A percentile compares a stretch with the other conserved stretches of the same genome.
phyloP scores from a whole-genome alignment of 202 grass and related monocot genomes.

The Panicum hallii region DNA sequence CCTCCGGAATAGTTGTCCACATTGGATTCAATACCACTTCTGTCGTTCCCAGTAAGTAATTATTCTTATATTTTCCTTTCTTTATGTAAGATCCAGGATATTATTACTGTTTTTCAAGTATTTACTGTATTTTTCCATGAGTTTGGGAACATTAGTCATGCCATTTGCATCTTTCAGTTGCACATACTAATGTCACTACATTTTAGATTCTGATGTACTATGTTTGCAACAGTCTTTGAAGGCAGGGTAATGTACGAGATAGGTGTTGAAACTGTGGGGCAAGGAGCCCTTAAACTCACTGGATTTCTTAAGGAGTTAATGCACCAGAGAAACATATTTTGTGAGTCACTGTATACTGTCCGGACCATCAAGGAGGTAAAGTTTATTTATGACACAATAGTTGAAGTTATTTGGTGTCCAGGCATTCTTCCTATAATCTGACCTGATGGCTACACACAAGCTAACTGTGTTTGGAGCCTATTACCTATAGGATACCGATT shows the following conservation, averaged over 20 bases:
- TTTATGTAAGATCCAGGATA: neutral
- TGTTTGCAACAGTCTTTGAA: conserved; percentile 69
- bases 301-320: conserved; percentile 90
- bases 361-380: conserved; percentile 93
- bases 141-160: neutral
- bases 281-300: conserved; percentile 90
- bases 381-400: neutral
- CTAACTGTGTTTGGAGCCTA: conserved; percentile 22
- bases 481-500: neutral
- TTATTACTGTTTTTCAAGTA: conserved; percentile 17
- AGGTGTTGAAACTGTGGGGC: conserved; percentile 85
- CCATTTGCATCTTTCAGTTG: conserved; percentile 23
- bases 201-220: conserved; percentile 40
- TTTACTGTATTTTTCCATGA: neutral
- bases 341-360: conserved; percentile 86
- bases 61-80: neutral
- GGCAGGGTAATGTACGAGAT: conserved; percentile 87
- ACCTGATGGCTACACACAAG: neutral
- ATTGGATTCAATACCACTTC: conserved; percentile 92
- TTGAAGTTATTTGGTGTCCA: conserved; percentile 24
- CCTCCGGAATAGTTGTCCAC: conserved; percentile 92
- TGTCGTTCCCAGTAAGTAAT: conserved; percentile 79
- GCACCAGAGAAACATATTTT: conserved; percentile 71
- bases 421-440: conserved; percentile 2
- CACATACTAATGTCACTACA: neutral